These are phyloP conservation scores for Fomitopsis pulvina DNA, from an alignment of 768 basidiomycete genomes.

Conservation along the genomic window DNA sequence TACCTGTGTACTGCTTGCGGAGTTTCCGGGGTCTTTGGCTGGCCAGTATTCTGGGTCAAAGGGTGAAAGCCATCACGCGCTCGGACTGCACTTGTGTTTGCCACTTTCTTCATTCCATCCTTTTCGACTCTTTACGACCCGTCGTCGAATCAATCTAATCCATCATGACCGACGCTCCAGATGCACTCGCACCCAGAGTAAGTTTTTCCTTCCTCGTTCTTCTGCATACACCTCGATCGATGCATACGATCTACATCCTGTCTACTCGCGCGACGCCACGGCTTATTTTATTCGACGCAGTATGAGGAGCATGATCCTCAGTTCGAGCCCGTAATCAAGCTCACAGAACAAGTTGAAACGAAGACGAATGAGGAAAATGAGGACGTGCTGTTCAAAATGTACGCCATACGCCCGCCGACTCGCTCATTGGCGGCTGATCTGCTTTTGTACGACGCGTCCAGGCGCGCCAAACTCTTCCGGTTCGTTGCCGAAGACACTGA, in stretches of 20 bases:
- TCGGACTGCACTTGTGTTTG: conserved; percentile 12
- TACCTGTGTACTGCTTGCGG: not conserved
- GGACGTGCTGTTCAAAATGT: conserved; percentile 94
- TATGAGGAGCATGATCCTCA: conserved; percentile 83
- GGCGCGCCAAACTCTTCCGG: conserved; percentile 98
- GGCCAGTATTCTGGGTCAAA: not conserved
- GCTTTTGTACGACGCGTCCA: conserved; percentile 27
- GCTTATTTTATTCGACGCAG: conserved; percentile 19
- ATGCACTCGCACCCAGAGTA: conserved; percentile 70
- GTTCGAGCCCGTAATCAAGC: conserved; percentile 94
- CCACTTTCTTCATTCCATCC: conserved; percentile 8
- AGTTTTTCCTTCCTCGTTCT: conserved; percentile 21
- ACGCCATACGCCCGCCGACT: conserved; percentile 27
- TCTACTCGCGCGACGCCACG: conserved; percentile 4
- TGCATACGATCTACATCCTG: conserved; percentile 22
- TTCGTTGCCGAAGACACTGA: conserved; percentile 73
- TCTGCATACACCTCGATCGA: conserved; percentile 10
- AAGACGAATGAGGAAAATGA: conserved; percentile 97
- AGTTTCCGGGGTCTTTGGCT: not conserved
- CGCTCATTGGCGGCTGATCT: not conserved
- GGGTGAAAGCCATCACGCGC: not conserved
- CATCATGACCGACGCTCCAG: conserved; percentile 26
- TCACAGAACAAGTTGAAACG: conserved; percentile 91
- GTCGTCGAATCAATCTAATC: not conserved
- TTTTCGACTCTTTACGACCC: conserved; percentile 6